phyloP scores from a whole-genome alignment of 371 early-diverging fungal genomes.

The Entomophthora muscae region DNA sequence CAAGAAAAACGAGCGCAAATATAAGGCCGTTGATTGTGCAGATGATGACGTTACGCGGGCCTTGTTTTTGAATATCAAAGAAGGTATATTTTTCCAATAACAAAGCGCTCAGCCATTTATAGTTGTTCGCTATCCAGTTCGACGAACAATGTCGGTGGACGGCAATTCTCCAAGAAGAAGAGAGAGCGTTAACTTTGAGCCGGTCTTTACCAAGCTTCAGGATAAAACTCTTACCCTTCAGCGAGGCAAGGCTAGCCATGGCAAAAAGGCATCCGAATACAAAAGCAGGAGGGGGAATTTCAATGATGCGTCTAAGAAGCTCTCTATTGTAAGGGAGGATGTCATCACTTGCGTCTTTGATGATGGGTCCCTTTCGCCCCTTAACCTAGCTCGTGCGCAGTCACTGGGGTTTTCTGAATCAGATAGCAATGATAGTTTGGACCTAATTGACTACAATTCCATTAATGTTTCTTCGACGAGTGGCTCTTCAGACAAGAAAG shows the following conservation, averaged over 20 bases:
- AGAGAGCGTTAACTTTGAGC: conserved; percentile 8
- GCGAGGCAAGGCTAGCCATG: conserved; percentile 1
- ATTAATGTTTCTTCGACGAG: neutral
- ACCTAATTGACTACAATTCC: too few species aligned
- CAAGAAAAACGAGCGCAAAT: conserved; percentile 33
- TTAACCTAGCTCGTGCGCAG: neutral
- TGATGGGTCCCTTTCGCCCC: neutral
- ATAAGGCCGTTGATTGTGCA: conserved; percentile 44
- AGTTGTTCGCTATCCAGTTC: neutral
- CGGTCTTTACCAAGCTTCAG: conserved; percentile 1
- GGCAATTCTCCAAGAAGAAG: conserved; percentile 8
- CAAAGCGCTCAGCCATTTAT: neutral
- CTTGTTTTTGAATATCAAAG: conserved; percentile 26
- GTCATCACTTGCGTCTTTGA: neutral
- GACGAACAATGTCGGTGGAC: conserved; percentile 4
- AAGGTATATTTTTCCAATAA: conserved; percentile 23
- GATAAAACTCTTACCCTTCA: neutral
- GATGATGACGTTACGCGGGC: conserved; percentile 32
- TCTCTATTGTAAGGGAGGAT: neutral
- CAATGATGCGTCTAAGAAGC: neutral
- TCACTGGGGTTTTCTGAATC: neutral
- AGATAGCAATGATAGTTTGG: neutral
- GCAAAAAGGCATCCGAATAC: neutral
- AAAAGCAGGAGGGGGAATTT: neutral
- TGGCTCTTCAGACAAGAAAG: neutral